These are phyloP conservation scores for Candida easanensis DNA, from an alignment of 805 yeast species.

Conservation along the genomic window DNA sequence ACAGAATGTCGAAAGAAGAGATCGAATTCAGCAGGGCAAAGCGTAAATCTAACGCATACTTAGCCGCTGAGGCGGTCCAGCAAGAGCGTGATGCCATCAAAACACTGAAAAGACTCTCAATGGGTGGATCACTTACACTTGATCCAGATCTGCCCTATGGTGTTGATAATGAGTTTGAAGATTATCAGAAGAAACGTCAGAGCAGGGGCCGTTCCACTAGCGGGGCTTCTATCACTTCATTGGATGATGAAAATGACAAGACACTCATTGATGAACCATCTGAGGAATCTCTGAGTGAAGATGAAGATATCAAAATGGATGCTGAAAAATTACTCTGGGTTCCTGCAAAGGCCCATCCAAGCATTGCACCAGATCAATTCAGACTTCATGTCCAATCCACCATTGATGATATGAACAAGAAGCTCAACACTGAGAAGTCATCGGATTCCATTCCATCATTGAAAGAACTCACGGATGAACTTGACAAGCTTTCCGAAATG, in stretches of 20 bases:
- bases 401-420: conserved; percentile 27
- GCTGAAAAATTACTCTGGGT: conserved; percentile 76
- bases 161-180: conserved; percentile 28
- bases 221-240: conserved; percentile 19
- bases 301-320: conserved; percentile 10
- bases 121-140: conserved; percentile 49
- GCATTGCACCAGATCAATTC: conserved; percentile 88
- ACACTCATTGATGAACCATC: conserved; percentile 14
- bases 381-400: conserved; percentile 57
- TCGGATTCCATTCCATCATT: conserved; percentile 52
- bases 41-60: conserved; percentile 43
- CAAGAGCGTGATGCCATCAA: conserved; percentile 72
- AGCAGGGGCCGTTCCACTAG: conserved; percentile 18
- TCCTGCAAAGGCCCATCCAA: conserved; percentile 93
- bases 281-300: conserved; percentile 27
- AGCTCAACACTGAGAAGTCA: conserved; percentile 8
- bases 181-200: conserved; percentile 25
- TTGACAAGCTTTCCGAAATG: conserved; percentile 67
- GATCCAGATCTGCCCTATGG: conserved; percentile 71
- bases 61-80: conserved; percentile 76
- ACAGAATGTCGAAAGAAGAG: conserved; percentile 2
- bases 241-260: conserved; percentile 10
- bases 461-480: conserved; percentile 69
- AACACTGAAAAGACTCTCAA: conserved; percentile 68
- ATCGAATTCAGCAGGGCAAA: conserved; percentile 22